Evolutionary conservation across 768 basidiomycete genomes (phyloP).

Genomic region (Hortiboletus flavorubellus): DNA sequence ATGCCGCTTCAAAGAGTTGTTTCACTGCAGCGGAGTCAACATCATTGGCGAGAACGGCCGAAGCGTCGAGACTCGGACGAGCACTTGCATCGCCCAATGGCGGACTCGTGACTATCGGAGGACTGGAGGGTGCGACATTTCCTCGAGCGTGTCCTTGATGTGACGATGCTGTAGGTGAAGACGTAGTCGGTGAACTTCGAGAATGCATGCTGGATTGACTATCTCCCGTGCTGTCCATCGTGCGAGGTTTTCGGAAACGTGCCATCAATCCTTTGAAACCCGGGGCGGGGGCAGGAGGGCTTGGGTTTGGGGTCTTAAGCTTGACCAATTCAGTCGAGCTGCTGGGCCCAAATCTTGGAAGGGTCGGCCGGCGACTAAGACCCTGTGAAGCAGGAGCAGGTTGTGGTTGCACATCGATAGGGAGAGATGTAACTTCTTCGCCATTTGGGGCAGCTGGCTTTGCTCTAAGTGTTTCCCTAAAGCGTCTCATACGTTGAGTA

Average conservation of each 20-base stretch:
- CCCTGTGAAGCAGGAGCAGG: slow-evolving; percentile 29
- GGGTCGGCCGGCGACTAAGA: slow-evolving; percentile 43
- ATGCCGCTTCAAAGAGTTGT: slow-evolving; percentile 75
- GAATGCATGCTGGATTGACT: slow-evolving; percentile 32
- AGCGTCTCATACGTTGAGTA: slow-evolving; percentile 68
- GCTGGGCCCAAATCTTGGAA: slow-evolving; percentile 39
- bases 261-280: slow-evolving; percentile 81
- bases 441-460: slow-evolving; percentile 45
- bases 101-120: slow-evolving; percentile 5
- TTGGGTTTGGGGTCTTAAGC: slow-evolving; percentile 52
- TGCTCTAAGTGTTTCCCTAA: slow-evolving; percentile 65
- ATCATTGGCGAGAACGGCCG: slow-evolving; percentile 23
- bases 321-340: slow-evolving; percentile 48
- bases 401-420: slow-evolving; percentile 42
- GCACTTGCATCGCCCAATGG: slow-evolving; percentile 13
- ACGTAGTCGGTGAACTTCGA: slow-evolving; percentile 31
- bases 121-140: slow-evolving; percentile 27
- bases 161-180: slow-evolving; percentile 33
- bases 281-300: slow-evolving; percentile 70
- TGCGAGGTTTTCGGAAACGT: slow-evolving; percentile 53
- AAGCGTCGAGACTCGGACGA: slow-evolving; percentile 25
- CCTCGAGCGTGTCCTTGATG: slow-evolving; percentile 33
- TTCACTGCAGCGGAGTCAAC: slow-evolving; percentile 54
- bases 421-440: slow-evolving; percentile 47
- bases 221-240: slow-evolving; percentile 25